These are phyloP conservation scores for Penicillium sp. DNA, from an alignment of 2,329 filamentous ascomycete genomes.

Conservation along the genomic window DNA sequence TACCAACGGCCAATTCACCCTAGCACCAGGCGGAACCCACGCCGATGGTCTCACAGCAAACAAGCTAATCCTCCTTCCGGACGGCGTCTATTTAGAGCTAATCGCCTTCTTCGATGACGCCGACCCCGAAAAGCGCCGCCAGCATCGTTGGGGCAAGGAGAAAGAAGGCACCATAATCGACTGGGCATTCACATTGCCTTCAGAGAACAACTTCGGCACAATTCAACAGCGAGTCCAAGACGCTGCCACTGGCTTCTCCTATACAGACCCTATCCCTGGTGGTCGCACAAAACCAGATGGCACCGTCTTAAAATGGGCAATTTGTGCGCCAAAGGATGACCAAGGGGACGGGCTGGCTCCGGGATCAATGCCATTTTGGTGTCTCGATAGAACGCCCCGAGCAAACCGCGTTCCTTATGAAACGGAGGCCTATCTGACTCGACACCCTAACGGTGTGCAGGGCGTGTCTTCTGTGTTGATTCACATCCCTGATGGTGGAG, in stretches of 20 bases:
- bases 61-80: slow-evolving; percentile 16
- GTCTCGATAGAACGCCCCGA: slow-evolving; percentile 13
- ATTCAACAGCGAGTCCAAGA: slow-evolving; percentile 7
- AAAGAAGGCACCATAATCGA: slow-evolving; percentile 18
- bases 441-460: slow-evolving; percentile 10
- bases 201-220: slow-evolving; percentile 11
- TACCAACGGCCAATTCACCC: slow-evolving; percentile 8
- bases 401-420: slow-evolving; percentile 11
- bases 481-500: background rate
- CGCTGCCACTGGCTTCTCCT: background rate
- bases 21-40: slow-evolving; percentile 19
- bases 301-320: slow-evolving; percentile 10
- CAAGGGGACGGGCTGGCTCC: background rate
- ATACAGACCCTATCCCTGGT: slow-evolving; percentile 8
- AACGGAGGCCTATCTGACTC: background rate
- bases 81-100: slow-evolving; percentile 19
- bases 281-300: slow-evolving; percentile 12
- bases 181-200: slow-evolving; percentile 19
- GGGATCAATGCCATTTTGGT: slow-evolving; percentile 12
- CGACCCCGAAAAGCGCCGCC: slow-evolving; percentile 14
- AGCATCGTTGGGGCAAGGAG: slow-evolving; percentile 20
- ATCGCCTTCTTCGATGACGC: slow-evolving; percentile 21
- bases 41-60: slow-evolving; percentile 20
- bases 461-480: slow-evolving; percentile 7
- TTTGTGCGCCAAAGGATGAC: background rate